Evolutionary conservation across 106 monocot genomes (phyloP), one percentile per base, ranked within the genome.

Genomic region (Dendrobium nobile): DNA sequence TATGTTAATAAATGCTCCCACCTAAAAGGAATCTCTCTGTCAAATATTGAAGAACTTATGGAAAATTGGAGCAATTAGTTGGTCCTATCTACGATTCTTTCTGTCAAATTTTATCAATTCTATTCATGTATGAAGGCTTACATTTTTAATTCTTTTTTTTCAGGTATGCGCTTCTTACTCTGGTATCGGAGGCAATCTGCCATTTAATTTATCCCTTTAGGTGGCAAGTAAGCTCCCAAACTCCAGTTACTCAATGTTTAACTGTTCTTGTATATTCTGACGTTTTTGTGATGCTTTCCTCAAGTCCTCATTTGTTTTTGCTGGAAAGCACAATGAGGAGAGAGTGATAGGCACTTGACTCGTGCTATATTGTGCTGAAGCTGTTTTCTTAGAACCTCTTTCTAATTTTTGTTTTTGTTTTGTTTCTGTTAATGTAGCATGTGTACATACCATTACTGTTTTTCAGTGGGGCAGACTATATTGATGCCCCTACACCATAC

Each of bases 401-500:
- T 2, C 20, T 47, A 56, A 13, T 19, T 26, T 43, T 72, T 68
- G 17, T 54, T 9, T 55, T 27, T 3, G 75, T 75, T 54, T 54
- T 48, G 75, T 81, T 80, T 77, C 48, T 82, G 86, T 6, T 83
- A 11, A 79, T 88, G 83, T 80, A 99, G 99, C 99, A 99, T 81
- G 99, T 99, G 40, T 99, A 99, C 75, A 94, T 99, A 78, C 99
- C 99, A 74, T 83, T 99, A 77, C 83, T 99, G 54, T 95, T 99
- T 87, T 99, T 91, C 80, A 95, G 91, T 85, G 99, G 99, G 45
- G 95, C 95, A 65, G 99, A 95, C 74, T 99, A 93, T 72, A 99
- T 99, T 81, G 95, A 99, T 87, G 95, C 94, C 81, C 95, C 95
- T 55, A 98, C 98, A 48, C 96, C 96, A 41, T 97, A 97, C 84